Conservation (phyloP, 1,139 yeast species). For the Debaryomycetaceae sp. region DNA sequence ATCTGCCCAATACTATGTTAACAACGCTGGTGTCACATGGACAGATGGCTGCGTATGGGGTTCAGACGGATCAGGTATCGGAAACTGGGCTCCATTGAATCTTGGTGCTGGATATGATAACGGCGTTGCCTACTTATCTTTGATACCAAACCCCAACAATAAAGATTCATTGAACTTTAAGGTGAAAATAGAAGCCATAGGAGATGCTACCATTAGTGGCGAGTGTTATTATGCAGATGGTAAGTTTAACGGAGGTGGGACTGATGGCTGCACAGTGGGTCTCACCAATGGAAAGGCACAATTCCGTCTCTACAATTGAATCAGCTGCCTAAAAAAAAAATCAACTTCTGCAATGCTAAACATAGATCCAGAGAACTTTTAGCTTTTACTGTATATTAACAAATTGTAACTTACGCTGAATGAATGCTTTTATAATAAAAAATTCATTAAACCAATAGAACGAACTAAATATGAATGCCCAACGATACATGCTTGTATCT, state of each 20-base stretch:
- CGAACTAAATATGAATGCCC: neutral
- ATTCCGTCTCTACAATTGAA: conserved; percentile 54
- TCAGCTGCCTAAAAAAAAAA: too few relatives aligned
- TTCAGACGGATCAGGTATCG: conserved; percentile 56
- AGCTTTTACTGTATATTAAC: neutral
- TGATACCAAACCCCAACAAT: conserved; percentile 84
- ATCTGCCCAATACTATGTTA: conserved; percentile 77
- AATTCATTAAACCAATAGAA: neutral
- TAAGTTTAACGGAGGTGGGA: conserved; percentile 55
- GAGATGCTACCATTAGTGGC: conserved; percentile 49
- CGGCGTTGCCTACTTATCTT: conserved; percentile 67
- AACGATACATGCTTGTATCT: conserved; percentile 1
- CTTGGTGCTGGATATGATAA: conserved; percentile 69
- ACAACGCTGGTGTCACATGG: conserved; percentile 73
- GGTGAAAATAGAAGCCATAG: conserved; percentile 65
- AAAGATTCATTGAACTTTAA: conserved; percentile 57
- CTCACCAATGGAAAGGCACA: conserved; percentile 65
- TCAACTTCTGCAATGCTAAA: too few relatives aligned
- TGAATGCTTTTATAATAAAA: neutral
- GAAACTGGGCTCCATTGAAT: conserved; percentile 84
- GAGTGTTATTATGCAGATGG: conserved; percentile 65
- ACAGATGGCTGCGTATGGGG: conserved; percentile 82
- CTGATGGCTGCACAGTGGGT: conserved; percentile 77
- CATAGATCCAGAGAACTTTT: too few relatives aligned
- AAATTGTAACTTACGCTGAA: neutral